Percentiles rank a stretch among this genome's conserved stretches.
These are phyloP conservation scores for Tephrocybe sp. DNA, from an alignment of 768 basidiomycete species.

Conservation along the genomic window DNA sequence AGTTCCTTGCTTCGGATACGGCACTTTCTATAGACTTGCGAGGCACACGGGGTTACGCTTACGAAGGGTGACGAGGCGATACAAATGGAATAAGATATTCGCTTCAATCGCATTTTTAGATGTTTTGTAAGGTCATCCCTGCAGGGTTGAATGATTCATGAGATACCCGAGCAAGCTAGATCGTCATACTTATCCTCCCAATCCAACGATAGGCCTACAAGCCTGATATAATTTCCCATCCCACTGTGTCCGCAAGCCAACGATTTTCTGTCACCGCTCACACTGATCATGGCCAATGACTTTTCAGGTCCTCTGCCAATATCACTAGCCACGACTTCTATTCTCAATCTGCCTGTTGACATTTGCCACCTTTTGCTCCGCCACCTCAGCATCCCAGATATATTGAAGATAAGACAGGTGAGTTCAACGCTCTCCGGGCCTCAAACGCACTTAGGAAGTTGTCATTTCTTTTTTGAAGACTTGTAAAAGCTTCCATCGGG, in stretches of 20 bases:
- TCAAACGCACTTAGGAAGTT: too few relatives aligned
- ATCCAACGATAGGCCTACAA: too few relatives aligned
- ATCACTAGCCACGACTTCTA: constrained; percentile 5
- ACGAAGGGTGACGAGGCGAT: neutral
- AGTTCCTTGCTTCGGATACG: neutral
- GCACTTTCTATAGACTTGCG: constrained; percentile 2
- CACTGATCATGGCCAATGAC: neutral
- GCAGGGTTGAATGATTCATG: constrained; percentile 2
- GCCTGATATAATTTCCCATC: too few relatives aligned
- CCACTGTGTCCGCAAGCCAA: too few relatives aligned
- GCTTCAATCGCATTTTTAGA: neutral
- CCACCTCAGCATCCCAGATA: constrained; percentile 38
- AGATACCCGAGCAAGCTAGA: neutral
- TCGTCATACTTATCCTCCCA: too few relatives aligned
- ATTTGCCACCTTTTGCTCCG: constrained; percentile 43
- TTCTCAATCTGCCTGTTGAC: constrained; percentile 44
- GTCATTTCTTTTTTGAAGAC: too few relatives aligned
- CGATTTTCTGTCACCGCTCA: too few relatives aligned
- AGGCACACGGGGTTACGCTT: constrained; percentile 14
- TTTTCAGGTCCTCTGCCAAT: neutral
- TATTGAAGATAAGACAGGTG: constrained; percentile 52
- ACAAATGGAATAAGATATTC: constrained; percentile 12
- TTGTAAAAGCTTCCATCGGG: constrained; percentile 38
- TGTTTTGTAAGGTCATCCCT: neutral
- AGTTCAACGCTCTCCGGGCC: neutral